Base-by-base conservation (phyloP, 2,329 filamentous ascomycete genomes). In the Diplodia seriata region DNA sequence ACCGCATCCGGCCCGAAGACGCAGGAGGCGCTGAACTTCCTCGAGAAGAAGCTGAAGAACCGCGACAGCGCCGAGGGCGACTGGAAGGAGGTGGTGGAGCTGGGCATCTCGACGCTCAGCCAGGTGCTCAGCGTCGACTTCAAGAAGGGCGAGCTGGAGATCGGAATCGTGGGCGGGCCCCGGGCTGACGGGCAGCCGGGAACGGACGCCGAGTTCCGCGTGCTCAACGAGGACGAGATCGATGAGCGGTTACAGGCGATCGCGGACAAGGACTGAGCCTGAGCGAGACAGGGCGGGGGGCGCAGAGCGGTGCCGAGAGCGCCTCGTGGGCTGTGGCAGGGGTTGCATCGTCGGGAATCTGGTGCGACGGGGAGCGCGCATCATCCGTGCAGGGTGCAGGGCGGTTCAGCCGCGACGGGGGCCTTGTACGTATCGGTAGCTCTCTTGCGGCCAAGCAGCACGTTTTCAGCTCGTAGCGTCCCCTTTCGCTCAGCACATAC, bases 11-110 rank as follows among this genome's bases (percentile, higher is more conserved):
- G 95, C 6, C 95, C 95, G 66, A 99, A 99, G 85, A 94, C 97
- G 81, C 95, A 99, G 81, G 95, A 99, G 86, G 95, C 95, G 71
- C 88, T 98, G 79, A 99, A 99, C 82, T 93, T 97, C 81, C 86
- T 99, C 69, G 95, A 99, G 88, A 98, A 98, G 90, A 98, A 98
- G 87, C 89, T 99, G 81, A 97, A 97, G 85, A 97, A 97, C 89
- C 97, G 97, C 89, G 94, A 98, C 76, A 86, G 87, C 75, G 95
- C 94, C 43, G 91, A 95, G 68, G 95, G 95, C 70, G 90, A 85
- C 77, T 99, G 95, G 95, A 92, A 97, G 81, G 95, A 99, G 70
- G 95, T 99, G 59, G 94, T 99, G 61, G 95, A 99, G 85, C 86
- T 98, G 75, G 95, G 92, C 69, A 99, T 99, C 80, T 92, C 93